Evolutionary conservation across 2,329 filamentous ascomycete species (phyloP), one percentile per base, ranked within the genome.

Genomic region (Monascus ruber): DNA sequence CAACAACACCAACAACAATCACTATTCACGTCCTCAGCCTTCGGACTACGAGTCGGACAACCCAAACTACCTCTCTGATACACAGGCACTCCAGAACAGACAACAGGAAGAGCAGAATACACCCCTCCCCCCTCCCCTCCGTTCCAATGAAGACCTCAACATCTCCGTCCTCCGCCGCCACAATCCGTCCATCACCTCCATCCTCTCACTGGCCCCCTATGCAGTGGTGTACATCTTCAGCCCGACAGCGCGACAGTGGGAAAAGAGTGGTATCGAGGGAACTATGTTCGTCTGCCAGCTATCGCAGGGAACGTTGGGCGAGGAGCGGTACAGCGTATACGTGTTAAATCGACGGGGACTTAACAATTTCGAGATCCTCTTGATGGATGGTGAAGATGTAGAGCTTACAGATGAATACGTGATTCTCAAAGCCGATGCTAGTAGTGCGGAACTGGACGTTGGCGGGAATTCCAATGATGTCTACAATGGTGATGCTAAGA

Each of bases 131-230:
- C 68, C 69, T 39, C 59, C 66, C 29, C 47, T 52, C 5, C 80
- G 84, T 47, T 81, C 81, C 46, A 91, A 88, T 61, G 83, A 82
- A 40, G 82, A 93, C 49, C 79, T 96, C 55, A 96, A 96, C 68
- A 73, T 94, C 48, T 72, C 77, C 36, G 89, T 95, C 31, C 73
- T 96, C 29, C 79, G 76, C 42, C 83, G 86, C 49, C 85, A 94
- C 65, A 76, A 85, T 42, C 83, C 86, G 27, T 73, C 76, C 42
- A 77, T 95, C 47, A 70, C 71, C 42, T 68, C 72, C 38, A 86
- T 95, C 55, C 71, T 86, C 47, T 81, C 83, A 46, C 82, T 91
- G 49, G 86, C 86, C 5, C 81, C 84, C 27, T 94, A 89, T 53
- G 83, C 84, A 25, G 85, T 91, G 29, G 74, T 95, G 48, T 96